Evolutionary conservation across 2,329 filamentous ascomycete species (phyloP).

Genomic region (Intubia oerlemansii): DNA sequence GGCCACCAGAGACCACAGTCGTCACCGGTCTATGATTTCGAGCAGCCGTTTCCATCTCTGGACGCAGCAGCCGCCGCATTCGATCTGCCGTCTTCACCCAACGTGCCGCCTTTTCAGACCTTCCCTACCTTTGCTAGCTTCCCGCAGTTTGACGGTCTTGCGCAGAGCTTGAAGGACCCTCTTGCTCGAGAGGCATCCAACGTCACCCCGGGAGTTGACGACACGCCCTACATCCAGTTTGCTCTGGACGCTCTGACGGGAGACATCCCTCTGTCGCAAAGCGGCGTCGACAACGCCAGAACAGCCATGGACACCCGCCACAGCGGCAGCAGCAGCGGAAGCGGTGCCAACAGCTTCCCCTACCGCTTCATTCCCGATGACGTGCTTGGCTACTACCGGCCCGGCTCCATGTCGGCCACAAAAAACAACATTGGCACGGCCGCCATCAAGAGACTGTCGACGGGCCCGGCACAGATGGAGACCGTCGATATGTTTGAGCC

Average conservation of each 20-base stretch:
- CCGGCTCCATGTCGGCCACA: background rate
- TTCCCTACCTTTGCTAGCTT: too few species aligned
- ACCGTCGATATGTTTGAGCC: too few species aligned
- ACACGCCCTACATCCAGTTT: conserved; percentile 74
- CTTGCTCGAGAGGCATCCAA: conserved; percentile 26
- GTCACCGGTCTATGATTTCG: too few species aligned
- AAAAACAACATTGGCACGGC: conserved; percentile 3
- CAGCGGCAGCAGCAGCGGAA: background rate
- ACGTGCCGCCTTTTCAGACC: too few species aligned
- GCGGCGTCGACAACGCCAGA: conserved; percentile 23
- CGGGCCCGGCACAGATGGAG: too few species aligned
- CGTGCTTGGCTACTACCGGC: conserved; percentile 17
- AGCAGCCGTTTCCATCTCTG: too few species aligned
- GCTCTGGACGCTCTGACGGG: conserved; percentile 73
- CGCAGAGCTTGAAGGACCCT: conserved; percentile 29
- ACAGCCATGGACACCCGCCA: conserved; percentile 15
- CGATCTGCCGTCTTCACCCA: too few species aligned
- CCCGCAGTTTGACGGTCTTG: too few species aligned
- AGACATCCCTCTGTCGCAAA: conserved; percentile 15
- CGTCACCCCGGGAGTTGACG: conserved; percentile 59
- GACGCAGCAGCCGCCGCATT: too few species aligned
- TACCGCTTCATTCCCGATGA: conserved; percentile 14
- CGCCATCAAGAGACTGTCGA: conserved; percentile 4
- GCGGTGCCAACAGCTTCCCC: conserved; percentile 3
- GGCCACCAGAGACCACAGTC: too few species aligned